Evolutionary conservation across 2,329 filamentous ascomycete genomes (phyloP), one percentile per base, ranked within the genome.

Genomic region (Ilyonectria destructans): DNA sequence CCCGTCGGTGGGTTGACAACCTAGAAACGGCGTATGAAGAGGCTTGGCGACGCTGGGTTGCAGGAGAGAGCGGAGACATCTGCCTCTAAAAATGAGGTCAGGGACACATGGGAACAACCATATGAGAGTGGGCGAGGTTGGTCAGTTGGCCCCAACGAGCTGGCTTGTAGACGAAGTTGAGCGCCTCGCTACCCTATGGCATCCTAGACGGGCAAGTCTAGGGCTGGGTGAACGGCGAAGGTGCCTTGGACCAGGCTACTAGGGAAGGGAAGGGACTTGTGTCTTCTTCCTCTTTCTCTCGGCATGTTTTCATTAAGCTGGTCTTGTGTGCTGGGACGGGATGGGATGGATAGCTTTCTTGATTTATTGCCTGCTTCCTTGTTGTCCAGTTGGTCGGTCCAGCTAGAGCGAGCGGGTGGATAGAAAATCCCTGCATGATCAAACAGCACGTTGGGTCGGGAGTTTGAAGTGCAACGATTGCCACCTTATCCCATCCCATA

Each of bases 1-100:
- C 96, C 6, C 89, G 86, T 74, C 88, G 96, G 74, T 99, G 96
- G 96, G 96, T 98, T 29, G 84, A 86, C 54, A 95, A 98, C 81
- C 83, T 99, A 21, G 96, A 99, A 83, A 87, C 89, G 69, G 95
- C 95, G 13, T 99, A 98, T 80, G 91, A 93, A 71, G 89, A 93
- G 78, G 95, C 95, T 19, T 99, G 96, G 96, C 87, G 87, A 74
- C 89, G 90, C 78, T 99, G 96, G 96, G 94, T 95, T 45, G 86
- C 85, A 46, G 95, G 94, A 13, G 89, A 94, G 81, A 91, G 93
- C n/a, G 95, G 96, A 9, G 96, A 99, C 84, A 97, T 99, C 72
- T 96, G 94, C 86, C 86, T 99, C 49, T 87, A 65, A 74, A 35
- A 23, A 15, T 17, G 19, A 48, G 13, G 17, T 21, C 17, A 35